Conservation (phyloP, 805 yeast genomes). For the Naumovozyma baii region DNA sequence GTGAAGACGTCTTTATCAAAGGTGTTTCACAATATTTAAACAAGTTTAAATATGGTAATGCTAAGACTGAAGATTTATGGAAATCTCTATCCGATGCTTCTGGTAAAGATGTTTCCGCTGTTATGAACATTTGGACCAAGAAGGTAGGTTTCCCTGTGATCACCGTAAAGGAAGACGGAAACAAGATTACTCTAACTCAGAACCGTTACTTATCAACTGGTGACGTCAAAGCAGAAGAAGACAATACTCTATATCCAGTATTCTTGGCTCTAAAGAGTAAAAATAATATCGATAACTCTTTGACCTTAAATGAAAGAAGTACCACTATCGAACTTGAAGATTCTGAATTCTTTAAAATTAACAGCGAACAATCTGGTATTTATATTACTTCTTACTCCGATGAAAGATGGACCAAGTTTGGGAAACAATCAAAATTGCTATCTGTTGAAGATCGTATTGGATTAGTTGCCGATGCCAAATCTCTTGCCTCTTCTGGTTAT, state of each 20-base stretch:
- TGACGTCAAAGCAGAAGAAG: constrained; percentile 68
- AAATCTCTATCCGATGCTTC: constrained; percentile 51
- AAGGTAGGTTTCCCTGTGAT: constrained; percentile 67
- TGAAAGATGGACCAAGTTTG: constrained; percentile 59
- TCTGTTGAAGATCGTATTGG: constrained; percentile 75
- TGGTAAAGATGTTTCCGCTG: constrained; percentile 46
- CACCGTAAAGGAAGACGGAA: constrained; percentile 37
- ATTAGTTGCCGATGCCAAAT: constrained; percentile 67
- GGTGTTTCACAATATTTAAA: constrained; percentile 67
- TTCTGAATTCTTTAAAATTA: constrained; percentile 51
- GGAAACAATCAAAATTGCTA: constrained; percentile 44
- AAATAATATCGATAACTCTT: constrained; percentile 51
- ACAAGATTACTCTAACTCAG: constrained; percentile 49
- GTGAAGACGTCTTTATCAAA: constrained; percentile 55
- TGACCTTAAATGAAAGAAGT: constrained; percentile 44
- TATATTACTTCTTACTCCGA: constrained; percentile 63
- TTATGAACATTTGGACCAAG: constrained; percentile 66
- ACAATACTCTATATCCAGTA: constrained; percentile 55
- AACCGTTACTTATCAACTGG: constrained; percentile 67
- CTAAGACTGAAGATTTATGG: constrained; percentile 70
- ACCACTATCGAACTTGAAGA: constrained; percentile 36
- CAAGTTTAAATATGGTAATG: constrained; percentile 55
- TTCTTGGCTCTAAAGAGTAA: constrained; percentile 51
- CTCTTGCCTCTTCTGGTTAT: constrained; percentile 61
- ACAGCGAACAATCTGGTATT: constrained; percentile 64